Evolutionary conservation across 2,329 filamentous ascomycete species (phyloP), one percentile per base, ranked within the genome.

Genomic region (Neonectria sp.): DNA sequence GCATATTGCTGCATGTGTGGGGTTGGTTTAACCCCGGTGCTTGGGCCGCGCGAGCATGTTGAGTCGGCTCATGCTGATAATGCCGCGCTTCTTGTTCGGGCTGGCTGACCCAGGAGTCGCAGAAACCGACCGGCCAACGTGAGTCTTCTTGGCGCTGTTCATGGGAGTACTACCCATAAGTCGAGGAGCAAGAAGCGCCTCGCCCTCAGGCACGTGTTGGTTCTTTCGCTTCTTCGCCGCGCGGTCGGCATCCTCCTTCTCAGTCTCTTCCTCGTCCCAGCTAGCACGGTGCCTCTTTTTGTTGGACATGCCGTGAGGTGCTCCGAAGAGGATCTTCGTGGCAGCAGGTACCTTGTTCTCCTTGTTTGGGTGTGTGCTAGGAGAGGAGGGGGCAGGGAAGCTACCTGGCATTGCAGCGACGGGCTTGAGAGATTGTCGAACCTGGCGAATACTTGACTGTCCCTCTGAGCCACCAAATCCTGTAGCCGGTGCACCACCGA

Each of bases 231-330:
- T 91, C 85, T 92, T 92, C 29, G 84, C 81, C 2, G 85, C 86
- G 15, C 87, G 85, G 65, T 85, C 81, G 3, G 77, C 79, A 3
- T 81, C 84, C 67, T 86, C 82, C 52, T 83, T 78, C 57, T 86
- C 85, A 0, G 84, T 84, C 37, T 88, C 86, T 60, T 90, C 88
- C 61, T 88, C 87, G 48, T 89, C 88, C 55, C 84, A 85, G 59
- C 80, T 86, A 17, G 86, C 85, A n/a, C 90, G 85, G 72, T 87
- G 85, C 29, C 90, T 87, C 80, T 91, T 92, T 84, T 92, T 92
- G 81, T 89, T 91, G 8, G 83, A 79, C 80, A 92, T 87, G 21
- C 90, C 90, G 71, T 92, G 90, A 4, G 88, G 84, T 43, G 89
- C 84, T 45, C 84, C 84, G n/a, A 79, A 74, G 57, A 85, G 75